phyloP scores from a whole-genome alignment of 2,329 filamentous ascomycete species.

The Cryphonectria radicalis region DNA sequence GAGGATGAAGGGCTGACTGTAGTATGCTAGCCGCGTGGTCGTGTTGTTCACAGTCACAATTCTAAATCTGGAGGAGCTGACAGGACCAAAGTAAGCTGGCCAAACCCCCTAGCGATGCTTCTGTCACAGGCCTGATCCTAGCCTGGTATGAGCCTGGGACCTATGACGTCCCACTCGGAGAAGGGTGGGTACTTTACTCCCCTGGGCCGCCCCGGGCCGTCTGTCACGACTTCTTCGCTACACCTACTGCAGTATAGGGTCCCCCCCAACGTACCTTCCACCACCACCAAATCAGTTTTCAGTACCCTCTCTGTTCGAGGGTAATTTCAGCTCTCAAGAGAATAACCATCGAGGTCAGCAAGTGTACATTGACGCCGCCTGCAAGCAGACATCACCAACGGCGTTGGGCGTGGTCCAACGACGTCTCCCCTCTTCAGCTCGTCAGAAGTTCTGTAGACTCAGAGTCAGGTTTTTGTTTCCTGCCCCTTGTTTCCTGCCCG shows the following conservation, averaged over 20 bases:
- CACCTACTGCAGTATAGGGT: neutral
- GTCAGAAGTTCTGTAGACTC: neutral
- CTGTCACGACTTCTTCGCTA: neutral
- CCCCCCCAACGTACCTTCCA: neutral
- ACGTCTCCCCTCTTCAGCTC: neutral
- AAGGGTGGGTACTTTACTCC: neutral
- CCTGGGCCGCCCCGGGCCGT: neutral
- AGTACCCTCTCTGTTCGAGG: neutral
- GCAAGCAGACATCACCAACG: neutral
- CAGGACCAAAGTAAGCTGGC: neutral
- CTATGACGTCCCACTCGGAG: slow-evolving; percentile 21
- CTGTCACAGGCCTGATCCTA: slow-evolving; percentile 21
- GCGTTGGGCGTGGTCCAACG: neutral
- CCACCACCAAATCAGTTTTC: neutral
- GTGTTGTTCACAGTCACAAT: neutral
- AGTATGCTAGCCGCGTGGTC: neutral
- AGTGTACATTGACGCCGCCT: neutral
- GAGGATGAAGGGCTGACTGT: neutral
- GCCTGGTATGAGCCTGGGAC: slow-evolving; percentile 11
- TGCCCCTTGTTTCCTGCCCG: slow-evolving; percentile 5
- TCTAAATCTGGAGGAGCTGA: slow-evolving; percentile 4
- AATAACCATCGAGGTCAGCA: neutral
- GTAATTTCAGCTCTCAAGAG: neutral
- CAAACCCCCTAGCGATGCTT: neutral
- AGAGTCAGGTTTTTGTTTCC: neutral